phyloP scores from a whole-genome alignment of 2,329 filamentous ascomycete species.

The Colletotrichum sojae region DNA sequence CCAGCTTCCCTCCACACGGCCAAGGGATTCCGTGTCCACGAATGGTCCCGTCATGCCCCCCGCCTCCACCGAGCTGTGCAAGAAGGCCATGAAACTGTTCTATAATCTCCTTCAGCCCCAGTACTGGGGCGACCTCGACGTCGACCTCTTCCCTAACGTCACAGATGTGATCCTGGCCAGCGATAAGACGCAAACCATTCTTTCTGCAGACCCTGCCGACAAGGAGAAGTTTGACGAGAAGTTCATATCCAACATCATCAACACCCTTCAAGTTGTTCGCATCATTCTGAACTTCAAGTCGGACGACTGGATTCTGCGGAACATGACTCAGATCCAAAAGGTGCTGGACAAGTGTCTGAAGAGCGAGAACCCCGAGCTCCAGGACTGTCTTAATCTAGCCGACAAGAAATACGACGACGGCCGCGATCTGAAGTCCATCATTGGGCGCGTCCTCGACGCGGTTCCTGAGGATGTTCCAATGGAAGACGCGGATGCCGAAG shows the following conservation, averaged over 20 bases:
- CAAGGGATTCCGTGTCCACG: constrained; percentile 65
- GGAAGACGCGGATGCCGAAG: constrained; percentile 85
- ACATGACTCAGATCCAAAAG: constrained; percentile 84
- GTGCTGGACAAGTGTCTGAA: constrained; percentile 91
- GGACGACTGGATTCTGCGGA: constrained; percentile 90
- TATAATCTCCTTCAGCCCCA: constrained; percentile 87
- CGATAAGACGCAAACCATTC: constrained; percentile 78
- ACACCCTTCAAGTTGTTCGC: constrained; percentile 91
- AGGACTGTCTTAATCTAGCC: constrained; percentile 87
- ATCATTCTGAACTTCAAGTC: constrained; percentile 90
- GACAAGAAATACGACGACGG: constrained; percentile 79
- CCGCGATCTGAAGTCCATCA: constrained; percentile 79
- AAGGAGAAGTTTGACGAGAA: constrained; percentile 86
- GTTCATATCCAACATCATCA: constrained; percentile 89
- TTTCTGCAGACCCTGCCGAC: constrained; percentile 72
- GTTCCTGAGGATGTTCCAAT: constrained; percentile 84
- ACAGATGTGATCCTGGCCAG: constrained; percentile 88
- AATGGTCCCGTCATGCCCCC: constrained; percentile 64
- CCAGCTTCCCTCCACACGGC: constrained; percentile 79
- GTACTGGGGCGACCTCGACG: constrained; percentile 92
- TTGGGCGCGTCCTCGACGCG: constrained; percentile 88
- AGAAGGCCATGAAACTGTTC: constrained; percentile 85
- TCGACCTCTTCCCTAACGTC: constrained; percentile 92
- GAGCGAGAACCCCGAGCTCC: constrained; percentile 91
- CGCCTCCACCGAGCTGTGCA: constrained; percentile 82